Evolutionary conservation across 257 asterid species (phyloP), one percentile per base, ranked within the genome.

Genomic region (Sherardia arvensis): DNA sequence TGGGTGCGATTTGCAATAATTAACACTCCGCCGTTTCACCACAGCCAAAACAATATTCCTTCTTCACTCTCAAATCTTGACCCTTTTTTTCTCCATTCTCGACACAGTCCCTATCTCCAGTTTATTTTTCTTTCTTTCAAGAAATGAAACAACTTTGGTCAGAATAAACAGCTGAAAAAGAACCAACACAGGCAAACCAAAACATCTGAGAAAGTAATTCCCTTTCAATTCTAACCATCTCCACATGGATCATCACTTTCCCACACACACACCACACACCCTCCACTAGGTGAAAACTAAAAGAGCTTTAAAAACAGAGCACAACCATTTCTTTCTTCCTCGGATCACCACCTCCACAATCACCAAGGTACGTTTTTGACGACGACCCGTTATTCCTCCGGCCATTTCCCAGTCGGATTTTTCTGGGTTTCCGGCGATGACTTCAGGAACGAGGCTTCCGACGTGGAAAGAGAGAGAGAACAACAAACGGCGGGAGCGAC

Each of bases 401-500:
- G 29, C 11, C 6, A 28, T 22, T 33, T 60, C 21, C 11, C 7
- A 49, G 18, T 15, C 10, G 38, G 25, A 22, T 29, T 61, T 54
- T 10, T 30, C 55, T 23, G 55, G 11, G 25, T 5, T 17, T 38
- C 27, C 9, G 45, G 15, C 21, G 58, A 79, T 79, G 81, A 79
- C 81, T 65, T 70, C 76, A 47, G 90, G 86, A 64, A 62, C 84
- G 72, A 79, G 94, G 70, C 68, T 70, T 74, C 90, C 94, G 53
- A 75, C 94, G 23, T 86, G 90, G 90, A 86, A 81, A 80, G 94
- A 86, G 77, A 77, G 90, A 71, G 90, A 86, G 88, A 86, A 86
- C 74, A 85, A 85, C 82, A 86, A 86, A 75, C 75, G 84, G 67
- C 68, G 94, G 40, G 94, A 86, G 77, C 71, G 90, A 75, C 71